Evolutionary conservation across 2,329 filamentous ascomycete genomes (phyloP).

Genomic region (Colletotrichum endophyticum): DNA sequence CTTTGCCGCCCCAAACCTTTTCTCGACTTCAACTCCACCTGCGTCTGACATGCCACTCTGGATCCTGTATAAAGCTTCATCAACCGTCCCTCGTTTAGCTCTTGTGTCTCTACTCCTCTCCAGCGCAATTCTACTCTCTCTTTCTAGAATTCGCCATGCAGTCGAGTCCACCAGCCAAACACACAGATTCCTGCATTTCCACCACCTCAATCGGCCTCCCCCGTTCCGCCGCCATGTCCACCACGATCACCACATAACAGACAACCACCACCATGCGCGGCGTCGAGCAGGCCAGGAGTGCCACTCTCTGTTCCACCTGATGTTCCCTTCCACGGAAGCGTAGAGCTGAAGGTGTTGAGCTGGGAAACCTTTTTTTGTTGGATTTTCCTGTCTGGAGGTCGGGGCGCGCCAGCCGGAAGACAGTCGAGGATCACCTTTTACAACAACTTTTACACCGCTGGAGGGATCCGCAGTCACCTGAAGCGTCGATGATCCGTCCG

Average conservation of each 20-base stretch:
- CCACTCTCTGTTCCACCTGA: constrained; percentile 17
- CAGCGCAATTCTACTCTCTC: constrained; percentile 21
- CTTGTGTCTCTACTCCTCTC: not conserved
- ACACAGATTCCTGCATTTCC: constrained; percentile 12
- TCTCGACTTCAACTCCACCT: constrained; percentile 20
- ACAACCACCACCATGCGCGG: not conserved
- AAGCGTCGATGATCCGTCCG: constrained; percentile 28
- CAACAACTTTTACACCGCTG: constrained; percentile 1
- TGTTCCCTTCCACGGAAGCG: not conserved
- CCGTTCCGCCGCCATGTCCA: constrained; percentile 7
- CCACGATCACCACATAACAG: not conserved
- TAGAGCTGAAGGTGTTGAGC: not conserved
- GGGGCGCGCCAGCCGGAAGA: not conserved
- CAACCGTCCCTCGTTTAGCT: not conserved
- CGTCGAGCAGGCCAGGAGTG: constrained; percentile 19
- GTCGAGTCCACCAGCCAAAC: constrained; percentile 14
- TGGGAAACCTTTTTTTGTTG: not conserved
- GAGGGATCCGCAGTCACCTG: constrained; percentile 12
- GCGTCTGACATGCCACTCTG: not conserved
- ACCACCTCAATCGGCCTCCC: constrained; percentile 15
- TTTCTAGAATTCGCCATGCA: constrained; percentile 20
- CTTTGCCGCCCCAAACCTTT: constrained; percentile 17
- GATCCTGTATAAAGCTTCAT: constrained; percentile 18
- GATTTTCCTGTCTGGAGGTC: constrained; percentile 8
- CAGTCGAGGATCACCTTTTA: not conserved